These are phyloP conservation scores for Aspergillus cejpii DNA, from an alignment of 2,329 filamentous ascomycete species.

Conservation along the genomic window DNA sequence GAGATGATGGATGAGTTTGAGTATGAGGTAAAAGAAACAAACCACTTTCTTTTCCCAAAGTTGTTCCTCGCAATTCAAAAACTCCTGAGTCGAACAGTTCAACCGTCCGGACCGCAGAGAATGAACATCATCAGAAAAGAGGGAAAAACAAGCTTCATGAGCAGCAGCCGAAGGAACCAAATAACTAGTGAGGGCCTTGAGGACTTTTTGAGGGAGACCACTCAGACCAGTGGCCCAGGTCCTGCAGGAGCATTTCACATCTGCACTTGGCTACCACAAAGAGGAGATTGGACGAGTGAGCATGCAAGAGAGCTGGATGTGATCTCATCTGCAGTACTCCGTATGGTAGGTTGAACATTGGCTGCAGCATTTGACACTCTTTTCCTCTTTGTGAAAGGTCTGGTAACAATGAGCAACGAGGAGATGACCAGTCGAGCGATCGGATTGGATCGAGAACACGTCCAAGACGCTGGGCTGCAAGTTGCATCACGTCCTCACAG, in stretches of 20 bases:
- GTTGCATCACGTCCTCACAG: conserved; percentile 25
- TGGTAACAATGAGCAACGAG: conserved; percentile 1
- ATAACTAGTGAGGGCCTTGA: conserved; percentile 17
- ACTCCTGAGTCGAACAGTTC: neutral
- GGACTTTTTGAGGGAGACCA: conserved; percentile 30
- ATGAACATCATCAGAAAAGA: conserved; percentile 11
- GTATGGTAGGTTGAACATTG: neutral
- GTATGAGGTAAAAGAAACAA: neutral
- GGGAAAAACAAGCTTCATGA: conserved; percentile 18
- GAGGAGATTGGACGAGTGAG: conserved; percentile 22
- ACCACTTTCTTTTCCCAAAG: neutral
- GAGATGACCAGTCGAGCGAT: neutral
- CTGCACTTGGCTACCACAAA: conserved; percentile 9
- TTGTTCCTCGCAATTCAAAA: neutral
- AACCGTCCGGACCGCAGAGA: conserved; percentile 2
- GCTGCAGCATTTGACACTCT: neutral
- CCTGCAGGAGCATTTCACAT: conserved; percentile 13
- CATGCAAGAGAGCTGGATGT: conserved; percentile 23
- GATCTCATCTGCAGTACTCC: conserved; percentile 26
- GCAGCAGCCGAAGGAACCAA: conserved; percentile 11
- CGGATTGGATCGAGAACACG: conserved; percentile 5
- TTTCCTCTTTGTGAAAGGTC: neutral
- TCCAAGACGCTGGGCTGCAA: conserved; percentile 24
- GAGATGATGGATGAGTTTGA: neutral
- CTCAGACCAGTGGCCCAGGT: conserved; percentile 8